Evolutionary conservation across 768 basidiomycete species (phyloP), one percentile per base, ranked within the genome.

Genomic region (Tulasnella sp.): DNA sequence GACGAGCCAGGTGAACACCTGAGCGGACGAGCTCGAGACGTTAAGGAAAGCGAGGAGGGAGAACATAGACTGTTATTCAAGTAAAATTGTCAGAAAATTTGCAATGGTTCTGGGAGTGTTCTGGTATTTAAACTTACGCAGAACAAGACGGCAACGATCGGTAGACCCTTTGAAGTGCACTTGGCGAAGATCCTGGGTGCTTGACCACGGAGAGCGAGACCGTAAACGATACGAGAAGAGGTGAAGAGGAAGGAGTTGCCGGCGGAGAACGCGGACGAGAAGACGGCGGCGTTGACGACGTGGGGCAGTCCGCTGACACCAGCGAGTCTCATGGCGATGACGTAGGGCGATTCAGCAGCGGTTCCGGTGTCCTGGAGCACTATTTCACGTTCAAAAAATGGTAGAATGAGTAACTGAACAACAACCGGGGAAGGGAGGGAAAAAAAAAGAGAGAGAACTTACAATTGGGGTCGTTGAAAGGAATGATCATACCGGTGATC

Each of bases 301-400:
- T 88, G 88, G 7, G 89, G 89, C 39, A 92, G 84, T 12, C 85
- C 89, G 2, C 25, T 89, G 81, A 93, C 88, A 14, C 93, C 91
- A 0, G 91, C 90, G 52, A 87, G 86, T 67, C 83, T 86, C 79
- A 95, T 89, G 25, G 93, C 93, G 78, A 95, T 91, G 74, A 95
- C 93, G 83, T 93, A 96, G 2, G 94, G 94, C 3, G 92, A 93
- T 72, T 90, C 82, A 0, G 90, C 88, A n/a, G 93, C 93, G 67
- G 87, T 92, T 71, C 89, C 88, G 36, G 85, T 81, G 1, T 77
- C 86, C 31, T 38, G 37, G 8, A 72, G 83, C 79, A 42, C 69
- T 40, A 39, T 74, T 70, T 67, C 49, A 49, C 22, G 22, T 1
- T n/a, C 58, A 36, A 25, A 19, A 40, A 36, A 54, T 67, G 0